Evolutionary conservation across 129 eudicot species (phyloP).

Genomic region (Erigeron canadensis): DNA sequence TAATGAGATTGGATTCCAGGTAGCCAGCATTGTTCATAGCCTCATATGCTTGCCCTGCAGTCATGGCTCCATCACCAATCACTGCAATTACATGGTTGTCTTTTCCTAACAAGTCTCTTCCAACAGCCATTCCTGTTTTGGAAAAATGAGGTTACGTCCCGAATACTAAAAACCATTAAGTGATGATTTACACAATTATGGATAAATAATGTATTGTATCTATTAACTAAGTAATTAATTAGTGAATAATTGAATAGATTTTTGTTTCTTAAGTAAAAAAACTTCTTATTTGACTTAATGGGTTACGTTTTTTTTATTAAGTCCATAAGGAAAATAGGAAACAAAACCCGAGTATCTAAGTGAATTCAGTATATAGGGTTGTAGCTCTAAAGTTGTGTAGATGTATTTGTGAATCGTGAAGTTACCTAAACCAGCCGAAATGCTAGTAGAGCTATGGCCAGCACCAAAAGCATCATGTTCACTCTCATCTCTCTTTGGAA

Average conservation of each 20-base stretch:
- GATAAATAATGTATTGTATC: too few species aligned
- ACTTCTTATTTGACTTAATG: too few species aligned
- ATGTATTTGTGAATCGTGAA: background rate
- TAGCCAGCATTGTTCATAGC: constrained; percentile 71
- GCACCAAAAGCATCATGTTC: constrained; percentile 72
- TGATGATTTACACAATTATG: too few species aligned
- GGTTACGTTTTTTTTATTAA: too few species aligned
- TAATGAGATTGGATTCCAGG: constrained; percentile 53
- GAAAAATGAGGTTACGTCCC: too few species aligned
- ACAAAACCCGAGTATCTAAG: too few species aligned
- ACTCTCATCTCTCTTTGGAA: constrained; percentile 77
- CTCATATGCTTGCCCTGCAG: constrained; percentile 74
- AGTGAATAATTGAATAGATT: too few species aligned
- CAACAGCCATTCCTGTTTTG: constrained; percentile 62
- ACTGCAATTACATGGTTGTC: constrained; percentile 57
- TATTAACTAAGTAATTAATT: too few species aligned
- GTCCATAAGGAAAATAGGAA: too few species aligned
- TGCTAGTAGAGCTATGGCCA: constrained; percentile 82
- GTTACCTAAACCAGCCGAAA: constrained; percentile 72
- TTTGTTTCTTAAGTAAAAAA: too few species aligned
- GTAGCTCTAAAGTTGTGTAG: too few species aligned
- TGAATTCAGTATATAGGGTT: background rate
- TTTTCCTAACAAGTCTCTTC: constrained; percentile 57
- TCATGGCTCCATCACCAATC: constrained; percentile 80
- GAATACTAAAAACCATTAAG: too few species aligned